These are phyloP conservation scores for Scedosporium apiospermum DNA, from an alignment of 2,329 filamentous ascomycete species.

Conservation along the genomic window DNA sequence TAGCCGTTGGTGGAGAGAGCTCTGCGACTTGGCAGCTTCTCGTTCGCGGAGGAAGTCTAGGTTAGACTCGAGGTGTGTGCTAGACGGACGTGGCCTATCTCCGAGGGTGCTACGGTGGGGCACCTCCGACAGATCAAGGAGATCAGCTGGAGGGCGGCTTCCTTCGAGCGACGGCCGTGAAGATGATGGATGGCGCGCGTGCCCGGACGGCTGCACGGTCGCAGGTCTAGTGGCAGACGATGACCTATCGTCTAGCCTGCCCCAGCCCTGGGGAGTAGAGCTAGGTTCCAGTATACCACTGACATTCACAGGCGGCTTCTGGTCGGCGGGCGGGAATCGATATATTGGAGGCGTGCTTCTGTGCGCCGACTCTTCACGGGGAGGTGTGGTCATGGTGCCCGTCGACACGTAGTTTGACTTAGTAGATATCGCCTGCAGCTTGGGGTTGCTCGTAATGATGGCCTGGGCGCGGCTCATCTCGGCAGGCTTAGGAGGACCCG, in stretches of 20 bases:
- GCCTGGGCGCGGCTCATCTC: slow-evolving; percentile 52
- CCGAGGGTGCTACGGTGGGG: slow-evolving; percentile 32
- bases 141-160: slow-evolving; percentile 54
- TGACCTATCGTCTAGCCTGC: neutral
- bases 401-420: slow-evolving; percentile 33
- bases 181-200: slow-evolving; percentile 33
- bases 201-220: slow-evolving; percentile 1
- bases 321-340: slow-evolving; percentile 30
- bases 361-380: slow-evolving; percentile 2
- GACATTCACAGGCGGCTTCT: slow-evolving; percentile 19
- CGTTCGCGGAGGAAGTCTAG: slow-evolving; percentile 74
- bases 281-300: neutral
- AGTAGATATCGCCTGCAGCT: slow-evolving; percentile 43
- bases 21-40: slow-evolving; percentile 32
- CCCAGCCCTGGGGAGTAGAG: neutral
- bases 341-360: slow-evolving; percentile 20
- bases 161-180: slow-evolving; percentile 63
- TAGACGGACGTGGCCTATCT: slow-evolving; percentile 60
- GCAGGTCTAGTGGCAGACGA: slow-evolving; percentile 3
- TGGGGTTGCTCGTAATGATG: slow-evolving; percentile 54
- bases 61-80: slow-evolving; percentile 74
- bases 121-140: slow-evolving; percentile 43
- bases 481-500: slow-evolving; percentile 29
- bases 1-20: neutral
- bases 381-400: slow-evolving; percentile 67